These are phyloP conservation scores for Corniculantispora saksenae DNA, from an alignment of 2,329 filamentous ascomycete genomes.

Conservation along the genomic window DNA sequence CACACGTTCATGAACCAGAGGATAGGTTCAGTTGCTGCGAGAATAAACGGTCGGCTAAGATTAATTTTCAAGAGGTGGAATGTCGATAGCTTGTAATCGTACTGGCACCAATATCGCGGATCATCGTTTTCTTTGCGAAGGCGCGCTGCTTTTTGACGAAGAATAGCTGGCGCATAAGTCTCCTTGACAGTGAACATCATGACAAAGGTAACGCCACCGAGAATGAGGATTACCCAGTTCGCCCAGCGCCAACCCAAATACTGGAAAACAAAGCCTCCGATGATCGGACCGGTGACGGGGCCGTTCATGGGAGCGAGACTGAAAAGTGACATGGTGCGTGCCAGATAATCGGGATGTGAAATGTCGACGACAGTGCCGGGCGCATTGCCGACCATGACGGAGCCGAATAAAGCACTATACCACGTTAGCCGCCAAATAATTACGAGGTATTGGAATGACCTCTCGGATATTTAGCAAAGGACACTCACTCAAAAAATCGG, in stretches of 20 bases:
- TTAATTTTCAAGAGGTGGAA: conserved; percentile 67
- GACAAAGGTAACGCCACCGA: conserved; percentile 59
- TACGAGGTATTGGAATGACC: background rate
- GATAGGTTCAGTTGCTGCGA: conserved; percentile 77
- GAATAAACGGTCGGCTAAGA: conserved; percentile 70
- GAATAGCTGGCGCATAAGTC: conserved; percentile 70
- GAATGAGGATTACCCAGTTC: conserved; percentile 73
- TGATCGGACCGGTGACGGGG: conserved; percentile 44
- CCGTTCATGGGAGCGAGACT: conserved; percentile 83
- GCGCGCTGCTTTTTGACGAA: conserved; percentile 62
- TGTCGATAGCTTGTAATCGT: conserved; percentile 67
- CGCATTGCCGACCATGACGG: conserved; percentile 80
- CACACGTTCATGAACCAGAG: conserved; percentile 62
- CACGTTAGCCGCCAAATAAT: background rate
- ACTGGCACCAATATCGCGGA: conserved; percentile 70
- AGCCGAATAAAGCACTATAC: conserved; percentile 52
- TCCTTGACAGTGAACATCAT: conserved; percentile 62
- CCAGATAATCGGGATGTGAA: conserved; percentile 75
- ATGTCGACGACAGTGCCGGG: conserved; percentile 84
- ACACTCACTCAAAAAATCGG: conserved; percentile 68
- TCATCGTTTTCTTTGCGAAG: conserved; percentile 67
- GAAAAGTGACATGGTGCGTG: conserved; percentile 82
- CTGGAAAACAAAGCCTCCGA: conserved; percentile 70
- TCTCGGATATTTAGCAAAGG: background rate
- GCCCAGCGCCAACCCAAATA: conserved; percentile 82